These are phyloP conservation scores for Neonothopanus nambi DNA, from an alignment of 1,284 basidiomycete species.

Conservation along the genomic window DNA sequence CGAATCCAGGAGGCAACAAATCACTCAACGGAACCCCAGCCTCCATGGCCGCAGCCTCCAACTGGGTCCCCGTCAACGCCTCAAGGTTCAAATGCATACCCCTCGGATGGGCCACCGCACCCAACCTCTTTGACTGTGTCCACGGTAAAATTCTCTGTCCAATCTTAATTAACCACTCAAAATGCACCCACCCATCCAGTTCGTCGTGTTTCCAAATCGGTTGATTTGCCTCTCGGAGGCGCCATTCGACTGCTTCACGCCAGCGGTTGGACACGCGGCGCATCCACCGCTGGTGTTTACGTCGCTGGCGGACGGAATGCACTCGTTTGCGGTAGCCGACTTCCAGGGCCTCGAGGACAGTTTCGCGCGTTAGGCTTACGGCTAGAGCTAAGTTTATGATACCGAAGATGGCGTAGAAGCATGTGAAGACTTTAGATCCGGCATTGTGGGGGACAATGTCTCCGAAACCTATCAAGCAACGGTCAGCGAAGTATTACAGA, in stretches of 20 bases:
- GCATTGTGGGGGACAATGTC: slow-evolving; percentile 61
- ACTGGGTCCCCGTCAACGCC: slow-evolving; percentile 48
- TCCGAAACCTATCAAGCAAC: slow-evolving; percentile 56
- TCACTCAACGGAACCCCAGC: slow-evolving; percentile 57
- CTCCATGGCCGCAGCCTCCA: slow-evolving; percentile 63
- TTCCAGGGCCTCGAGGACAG: slow-evolving; percentile 69
- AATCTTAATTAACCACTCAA: slow-evolving; percentile 21
- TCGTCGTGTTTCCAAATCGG: slow-evolving; percentile 44
- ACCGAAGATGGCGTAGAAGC: slow-evolving; percentile 60
- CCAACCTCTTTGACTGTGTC: slow-evolving; percentile 9
- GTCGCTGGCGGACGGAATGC: slow-evolving; percentile 36
- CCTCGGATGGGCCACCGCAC: slow-evolving; percentile 26
- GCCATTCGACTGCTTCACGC: slow-evolving; percentile 58
- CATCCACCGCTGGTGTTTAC: slow-evolving; percentile 37
- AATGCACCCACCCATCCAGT: slow-evolving; percentile 4
- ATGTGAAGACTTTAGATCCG: slow-evolving; percentile 55
- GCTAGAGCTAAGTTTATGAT: slow-evolving; percentile 64
- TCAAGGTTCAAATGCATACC: slow-evolving; percentile 61
- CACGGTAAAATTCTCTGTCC: slow-evolving; percentile 10
- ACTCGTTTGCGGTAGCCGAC: slow-evolving; percentile 59
- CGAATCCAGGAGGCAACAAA: slow-evolving; percentile 43
- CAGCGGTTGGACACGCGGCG: slow-evolving; percentile 50
- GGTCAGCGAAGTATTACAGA: background rate
- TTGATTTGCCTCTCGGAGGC: slow-evolving; percentile 46
- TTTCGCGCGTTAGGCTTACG: slow-evolving; percentile 68